Evolutionary conservation across 495 filamentous ascomycete species (phyloP), one percentile per base, ranked within the genome.

Genomic region (Penicillium bialowiezense): DNA sequence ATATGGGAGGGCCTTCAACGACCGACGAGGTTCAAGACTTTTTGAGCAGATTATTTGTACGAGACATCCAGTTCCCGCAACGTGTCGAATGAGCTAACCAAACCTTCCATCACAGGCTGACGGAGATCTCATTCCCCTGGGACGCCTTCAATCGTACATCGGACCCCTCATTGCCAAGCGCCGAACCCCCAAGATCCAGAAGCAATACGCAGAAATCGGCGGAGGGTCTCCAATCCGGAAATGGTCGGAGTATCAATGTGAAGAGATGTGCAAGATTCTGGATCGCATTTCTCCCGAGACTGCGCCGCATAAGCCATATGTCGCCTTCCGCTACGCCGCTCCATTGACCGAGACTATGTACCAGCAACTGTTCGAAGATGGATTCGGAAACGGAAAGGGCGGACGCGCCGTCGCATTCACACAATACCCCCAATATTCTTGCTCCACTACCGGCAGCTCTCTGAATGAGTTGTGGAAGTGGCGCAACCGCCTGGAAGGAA

Each of bases 361-460:
- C 62, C 74, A 77, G 20, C 75, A 80, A 51, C 65, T 99, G 49
- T 67, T 97, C 35, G 83, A 79, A 19, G 95, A 99, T 69, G 95
- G 95, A 0, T 91, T 99, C 58, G 89, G 89, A 29, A 79, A 81
- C 20, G 91, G 90, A 2, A 88, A 83, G 50, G 90, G 90, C 10
- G 91, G 91, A 1, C 82, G 95, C 42, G 95, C 95, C 4, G 89
- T 99, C 6, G 95, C 95, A 2, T 99, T 97, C 67, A 96, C 93
- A 3, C 95, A 99, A 65, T 99, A 99, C 58, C 95, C 95, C 17
- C 95, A 99, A 64, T 99, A 99, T 65, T 93, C 88, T n/a, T 99
- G 95, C 70, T 95, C 90, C 19, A 99, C 95, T 6, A 99, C 95
- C 1, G 95, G 95, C 29, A 95, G 90, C 69, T 93, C 88, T 38